These are phyloP conservation scores for Monosporozyma aerobia DNA, from an alignment of 805 yeast genomes.

Conservation along the genomic window DNA sequence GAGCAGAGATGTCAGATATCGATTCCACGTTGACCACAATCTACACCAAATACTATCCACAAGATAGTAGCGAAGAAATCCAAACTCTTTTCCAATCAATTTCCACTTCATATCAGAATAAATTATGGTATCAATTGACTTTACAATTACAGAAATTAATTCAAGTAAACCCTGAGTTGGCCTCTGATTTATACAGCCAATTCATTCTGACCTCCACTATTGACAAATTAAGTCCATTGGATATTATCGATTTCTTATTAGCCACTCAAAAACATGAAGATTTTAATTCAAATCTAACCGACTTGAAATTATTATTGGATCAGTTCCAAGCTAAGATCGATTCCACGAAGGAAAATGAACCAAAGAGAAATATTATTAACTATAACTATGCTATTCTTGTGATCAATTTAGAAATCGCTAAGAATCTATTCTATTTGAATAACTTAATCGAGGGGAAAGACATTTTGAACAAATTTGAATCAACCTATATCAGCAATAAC, in stretches of 20 bases:
- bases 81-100: neutral
- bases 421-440: slow-evolving; percentile 50
- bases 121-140: slow-evolving; percentile 1
- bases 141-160: neutral
- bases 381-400: slow-evolving; percentile 24
- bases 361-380: neutral
- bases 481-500: slow-evolving; percentile 40
- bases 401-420: slow-evolving; percentile 65
- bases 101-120: neutral
- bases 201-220: neutral
- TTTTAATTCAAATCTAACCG: neutral
- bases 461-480: slow-evolving; percentile 51
- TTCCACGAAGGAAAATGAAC: neutral
- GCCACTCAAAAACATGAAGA: neutral
- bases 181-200: neutral
- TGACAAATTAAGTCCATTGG: neutral
- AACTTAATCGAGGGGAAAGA: slow-evolving; percentile 54
- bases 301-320: neutral
- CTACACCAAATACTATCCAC: neutral
- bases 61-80: neutral
- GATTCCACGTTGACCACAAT: neutral
- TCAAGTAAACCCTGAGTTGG: neutral
- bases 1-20: neutral
- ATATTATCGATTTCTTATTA: neutral
- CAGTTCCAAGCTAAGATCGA: neutral